phyloP scores from a whole-genome alignment of 2,329 filamentous ascomycete genomes.

The Botrytis tulipae region DNA sequence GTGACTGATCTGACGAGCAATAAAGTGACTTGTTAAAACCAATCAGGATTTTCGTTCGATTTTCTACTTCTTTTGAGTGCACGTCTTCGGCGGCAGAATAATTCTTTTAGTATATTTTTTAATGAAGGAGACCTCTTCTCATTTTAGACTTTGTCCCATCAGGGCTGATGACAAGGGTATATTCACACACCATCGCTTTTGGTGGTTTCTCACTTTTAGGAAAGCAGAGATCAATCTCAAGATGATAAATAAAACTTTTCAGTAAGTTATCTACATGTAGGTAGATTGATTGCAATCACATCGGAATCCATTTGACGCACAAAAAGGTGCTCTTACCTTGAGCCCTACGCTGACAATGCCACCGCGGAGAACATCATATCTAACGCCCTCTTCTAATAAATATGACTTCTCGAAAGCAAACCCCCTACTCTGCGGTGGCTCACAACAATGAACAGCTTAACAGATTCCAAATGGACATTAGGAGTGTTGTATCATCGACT shows the following conservation, averaged over 20 bases:
- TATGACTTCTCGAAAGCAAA: not conserved
- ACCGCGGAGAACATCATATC: too few species aligned
- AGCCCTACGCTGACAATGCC: not conserved
- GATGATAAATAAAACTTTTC: not conserved
- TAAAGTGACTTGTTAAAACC: not conserved
- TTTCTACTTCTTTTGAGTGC: not conserved
- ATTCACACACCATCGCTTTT: not conserved
- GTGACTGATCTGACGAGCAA: not conserved
- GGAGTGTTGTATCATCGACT: not conserved
- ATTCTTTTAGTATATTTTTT: fast-evolving
- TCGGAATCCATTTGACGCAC: not conserved
- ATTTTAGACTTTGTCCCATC: not conserved
- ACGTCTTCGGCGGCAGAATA: not conserved
- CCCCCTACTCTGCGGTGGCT: not conserved
- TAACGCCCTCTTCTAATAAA: not conserved
- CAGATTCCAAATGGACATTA: not conserved
- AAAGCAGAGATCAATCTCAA: not conserved
- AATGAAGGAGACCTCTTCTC: not conserved
- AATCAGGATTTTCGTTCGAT: not conserved
- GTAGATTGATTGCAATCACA: not conserved
- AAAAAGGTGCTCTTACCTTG: not conserved
- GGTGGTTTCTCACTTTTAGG: not conserved
- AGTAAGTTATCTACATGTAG: not conserved
- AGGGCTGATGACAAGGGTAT: not conserved
- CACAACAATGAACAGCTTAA: not conserved